Base-by-base conservation (phyloP, 345 rosid species). In the Sapria himalayana region DNA sequence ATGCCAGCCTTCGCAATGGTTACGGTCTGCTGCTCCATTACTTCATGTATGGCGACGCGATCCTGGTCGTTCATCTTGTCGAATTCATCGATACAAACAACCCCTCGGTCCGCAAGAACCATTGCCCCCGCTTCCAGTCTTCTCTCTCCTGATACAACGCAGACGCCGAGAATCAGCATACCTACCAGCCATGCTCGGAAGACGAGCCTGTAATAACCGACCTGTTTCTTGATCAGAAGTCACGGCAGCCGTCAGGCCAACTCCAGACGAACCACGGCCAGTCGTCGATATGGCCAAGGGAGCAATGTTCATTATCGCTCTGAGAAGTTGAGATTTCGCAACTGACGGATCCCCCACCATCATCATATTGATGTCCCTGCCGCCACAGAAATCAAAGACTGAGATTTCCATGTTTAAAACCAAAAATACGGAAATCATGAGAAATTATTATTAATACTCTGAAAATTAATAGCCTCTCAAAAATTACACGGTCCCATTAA, bases 281-380 rank as follows among this genome's bases (percentile, higher is more conserved):
- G 95, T 89, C 33, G 95, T 89, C 64, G 98, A 89, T 62, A 82
- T 82, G 38, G 98, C 93, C 64, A 89, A 64, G n/a, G 98, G 98
- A 56, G 98, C 93, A 52, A 89, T 82, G 55, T 82, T 89, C 72
- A 89, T 74, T 42, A 89, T 89, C 21, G 98, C 98, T 60, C 98
- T 71, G 56, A 89, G 50, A 46, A 89, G 93, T 61, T 89, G 98
- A 57, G 98, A 89, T 49, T 89, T 89, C 33, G 98, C 98, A 62
- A 89, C 95, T 43, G 98, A 89, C 44, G 98, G 98, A 64, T 89
- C 98, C 54, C 98, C 98, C 48, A 89, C 95, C 98, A 89, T 89
- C 98, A 89, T 82, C 98, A 89, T 82, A 61, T 89, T 89, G 50
- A 89, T 74, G 50, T 89, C 98, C 65, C 98, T 89, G 35, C n/a